Evolutionary conservation across 2,329 filamentous ascomycete species (phyloP).

Genomic region (Aspergillus jensenii): DNA sequence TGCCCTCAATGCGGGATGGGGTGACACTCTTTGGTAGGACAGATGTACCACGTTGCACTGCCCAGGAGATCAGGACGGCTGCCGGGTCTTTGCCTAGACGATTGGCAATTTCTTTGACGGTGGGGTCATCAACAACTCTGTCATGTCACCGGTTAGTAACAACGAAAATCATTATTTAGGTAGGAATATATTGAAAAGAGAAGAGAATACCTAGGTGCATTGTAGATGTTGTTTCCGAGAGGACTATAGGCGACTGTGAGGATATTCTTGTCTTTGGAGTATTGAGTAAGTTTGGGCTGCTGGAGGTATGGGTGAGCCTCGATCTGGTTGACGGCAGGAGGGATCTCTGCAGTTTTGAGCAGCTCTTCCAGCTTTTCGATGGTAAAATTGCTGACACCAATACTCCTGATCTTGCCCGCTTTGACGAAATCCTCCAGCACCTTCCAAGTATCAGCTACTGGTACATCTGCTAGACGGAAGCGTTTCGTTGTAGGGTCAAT

Average conservation of each 20-base stretch:
- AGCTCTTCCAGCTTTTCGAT: constrained; percentile 33
- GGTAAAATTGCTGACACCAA: constrained; percentile 43
- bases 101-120: constrained; percentile 62
- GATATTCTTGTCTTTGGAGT: constrained; percentile 52
- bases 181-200: background rate
- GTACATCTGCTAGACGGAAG: constrained; percentile 27
- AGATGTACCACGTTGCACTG: constrained; percentile 53
- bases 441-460: constrained; percentile 36
- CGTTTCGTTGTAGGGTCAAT: constrained; percentile 26
- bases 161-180: background rate
- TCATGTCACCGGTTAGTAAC: constrained; percentile 11
- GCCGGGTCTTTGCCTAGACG: constrained; percentile 60
- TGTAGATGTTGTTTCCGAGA: constrained; percentile 51
- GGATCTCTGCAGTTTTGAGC: constrained; percentile 46
- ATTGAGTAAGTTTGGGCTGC: constrained; percentile 54
- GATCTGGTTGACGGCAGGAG: constrained; percentile 65
- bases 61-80: constrained; percentile 56
- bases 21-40: constrained; percentile 59
- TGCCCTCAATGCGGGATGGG: constrained; percentile 50
- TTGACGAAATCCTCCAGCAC: constrained; percentile 35
- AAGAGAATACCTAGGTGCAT: constrained; percentile 26
- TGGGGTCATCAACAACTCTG: constrained; percentile 61
- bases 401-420: constrained; percentile 36
- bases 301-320: constrained; percentile 67
- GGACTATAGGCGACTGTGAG: constrained; percentile 62